Percentiles rank a stretch among this genome's conserved stretches.
phyloP scores from a whole-genome alignment of 345 rosid genomes.

The Firmiana major region DNA sequence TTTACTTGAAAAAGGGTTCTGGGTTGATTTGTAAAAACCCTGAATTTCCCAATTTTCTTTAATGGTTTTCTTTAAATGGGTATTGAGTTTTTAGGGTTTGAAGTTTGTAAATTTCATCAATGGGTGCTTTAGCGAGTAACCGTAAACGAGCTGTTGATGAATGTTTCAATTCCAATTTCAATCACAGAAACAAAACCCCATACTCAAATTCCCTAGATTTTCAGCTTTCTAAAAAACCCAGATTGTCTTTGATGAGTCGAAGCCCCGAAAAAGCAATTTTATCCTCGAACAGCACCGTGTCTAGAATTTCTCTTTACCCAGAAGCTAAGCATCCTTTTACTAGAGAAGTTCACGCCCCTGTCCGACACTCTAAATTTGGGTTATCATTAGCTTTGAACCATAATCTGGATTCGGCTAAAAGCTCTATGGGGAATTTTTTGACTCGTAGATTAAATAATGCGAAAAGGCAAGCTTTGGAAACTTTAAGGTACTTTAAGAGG shows the following conservation, averaged over 20 bases:
- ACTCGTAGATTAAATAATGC: slow-evolving; percentile 30
- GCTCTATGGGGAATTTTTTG: slow-evolving; percentile 32
- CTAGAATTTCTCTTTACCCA: slow-evolving; percentile 73
- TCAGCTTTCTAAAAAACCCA: slow-evolving; percentile 54
- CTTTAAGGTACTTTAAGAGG: slow-evolving; percentile 36
- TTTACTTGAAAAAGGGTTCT: neutral
- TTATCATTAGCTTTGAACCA: slow-evolving; percentile 11
- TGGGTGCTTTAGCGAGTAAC: slow-evolving; percentile 63
- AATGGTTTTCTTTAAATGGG: slow-evolving; percentile 26
- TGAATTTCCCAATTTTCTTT: neutral
- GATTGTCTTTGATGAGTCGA: slow-evolving; percentile 37
- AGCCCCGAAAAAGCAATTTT: slow-evolving; percentile 26
- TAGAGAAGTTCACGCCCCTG: slow-evolving; percentile 80
- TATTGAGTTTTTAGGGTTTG: slow-evolving; percentile 26
- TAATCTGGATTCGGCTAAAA: neutral
- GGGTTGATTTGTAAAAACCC: neutral
- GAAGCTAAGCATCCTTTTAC: slow-evolving; percentile 43
- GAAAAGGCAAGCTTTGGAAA: slow-evolving; percentile 37
- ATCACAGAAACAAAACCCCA: slow-evolving; percentile 14
- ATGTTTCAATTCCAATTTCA: slow-evolving; percentile 27
- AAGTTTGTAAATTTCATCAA: slow-evolving; percentile 18
- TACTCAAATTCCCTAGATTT: slow-evolving; percentile 35
- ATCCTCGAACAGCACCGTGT: slow-evolving; percentile 37
- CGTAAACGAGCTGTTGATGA: slow-evolving; percentile 59
- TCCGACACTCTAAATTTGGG: slow-evolving; percentile 54